Evolutionary conservation across 1,284 basidiomycete genomes (phyloP).

Genomic region (Heterobasidion annosum): DNA sequence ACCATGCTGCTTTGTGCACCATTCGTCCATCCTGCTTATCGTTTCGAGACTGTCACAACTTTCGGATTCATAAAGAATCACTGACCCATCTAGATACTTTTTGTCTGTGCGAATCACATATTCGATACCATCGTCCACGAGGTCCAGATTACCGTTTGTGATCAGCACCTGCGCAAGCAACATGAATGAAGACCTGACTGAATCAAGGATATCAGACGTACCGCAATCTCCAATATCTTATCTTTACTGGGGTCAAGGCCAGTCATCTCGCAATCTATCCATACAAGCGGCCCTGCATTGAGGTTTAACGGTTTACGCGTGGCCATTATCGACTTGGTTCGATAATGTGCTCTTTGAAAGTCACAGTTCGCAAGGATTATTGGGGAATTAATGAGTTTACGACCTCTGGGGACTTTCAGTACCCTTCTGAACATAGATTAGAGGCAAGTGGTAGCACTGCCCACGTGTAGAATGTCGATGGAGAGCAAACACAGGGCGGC

Average conservation of each 20-base stretch:
- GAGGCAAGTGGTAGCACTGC: too few species aligned
- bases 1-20: slow-evolving; percentile 70
- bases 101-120: slow-evolving; percentile 58
- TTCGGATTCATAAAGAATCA: not conserved
- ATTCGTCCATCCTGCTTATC: slow-evolving; percentile 56
- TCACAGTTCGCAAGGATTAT: not conserved
- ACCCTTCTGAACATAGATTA: too few species aligned
- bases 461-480: too few species aligned
- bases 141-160: slow-evolving; percentile 69
- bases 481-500: too few species aligned
- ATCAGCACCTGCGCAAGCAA: slow-evolving; percentile 52
- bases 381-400: not conserved
- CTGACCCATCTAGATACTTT: not conserved
- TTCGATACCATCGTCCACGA: slow-evolving; percentile 67
- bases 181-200: slow-evolving; percentile 22
- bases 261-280: slow-evolving; percentile 91
- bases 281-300: slow-evolving; percentile 66
- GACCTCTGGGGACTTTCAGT: not conserved
- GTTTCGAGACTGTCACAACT: not conserved
- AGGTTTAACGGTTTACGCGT: slow-evolving; percentile 14
- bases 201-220: not conserved
- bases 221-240: slow-evolving; percentile 69
- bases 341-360: not conserved
- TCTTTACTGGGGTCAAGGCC: slow-evolving; percentile 56
- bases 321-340: not conserved